Evolutionary conservation across 2,329 filamentous ascomycete species (phyloP).

Genomic region (Pseudogymnoascus sp.): DNA sequence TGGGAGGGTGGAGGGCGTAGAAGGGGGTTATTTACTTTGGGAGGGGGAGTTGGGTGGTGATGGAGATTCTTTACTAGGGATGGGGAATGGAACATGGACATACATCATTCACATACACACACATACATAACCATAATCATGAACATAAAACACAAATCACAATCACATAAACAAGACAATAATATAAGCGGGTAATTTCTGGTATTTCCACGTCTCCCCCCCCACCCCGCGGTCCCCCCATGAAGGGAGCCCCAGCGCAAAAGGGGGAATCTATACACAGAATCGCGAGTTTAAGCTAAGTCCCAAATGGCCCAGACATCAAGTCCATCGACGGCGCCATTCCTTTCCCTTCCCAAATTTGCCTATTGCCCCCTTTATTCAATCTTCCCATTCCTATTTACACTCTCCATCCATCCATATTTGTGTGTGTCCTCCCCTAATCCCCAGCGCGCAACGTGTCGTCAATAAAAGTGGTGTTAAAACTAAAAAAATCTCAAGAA

Average conservation of each 20-base stretch:
- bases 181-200: conserved; percentile 58
- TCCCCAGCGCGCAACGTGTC: neutral
- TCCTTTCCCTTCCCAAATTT: neutral
- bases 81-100: neutral
- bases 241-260: neutral
- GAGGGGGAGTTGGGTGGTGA: neutral
- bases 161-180: neutral
- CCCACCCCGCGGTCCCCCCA: neutral
- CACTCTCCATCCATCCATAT: neutral
- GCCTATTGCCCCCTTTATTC: neutral
- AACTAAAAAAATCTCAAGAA: neutral
- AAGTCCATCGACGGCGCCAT: neutral
- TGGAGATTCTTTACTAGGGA: too few species aligned
- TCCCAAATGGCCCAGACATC: conserved; percentile 18
- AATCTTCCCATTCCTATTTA: neutral
- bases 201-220: conserved; percentile 44
- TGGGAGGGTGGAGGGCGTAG: neutral
- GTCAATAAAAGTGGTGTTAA: neutral
- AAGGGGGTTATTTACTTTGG: neutral
- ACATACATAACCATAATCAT: neutral
- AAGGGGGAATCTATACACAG: conserved; percentile 52
- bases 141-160: neutral
- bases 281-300: conserved; percentile 51
- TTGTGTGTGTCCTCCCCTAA: neutral
- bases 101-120: neutral